Evolutionary conservation across 495 filamentous ascomycete species (phyloP).

Genomic region (Talaromyces thailandensis): DNA sequence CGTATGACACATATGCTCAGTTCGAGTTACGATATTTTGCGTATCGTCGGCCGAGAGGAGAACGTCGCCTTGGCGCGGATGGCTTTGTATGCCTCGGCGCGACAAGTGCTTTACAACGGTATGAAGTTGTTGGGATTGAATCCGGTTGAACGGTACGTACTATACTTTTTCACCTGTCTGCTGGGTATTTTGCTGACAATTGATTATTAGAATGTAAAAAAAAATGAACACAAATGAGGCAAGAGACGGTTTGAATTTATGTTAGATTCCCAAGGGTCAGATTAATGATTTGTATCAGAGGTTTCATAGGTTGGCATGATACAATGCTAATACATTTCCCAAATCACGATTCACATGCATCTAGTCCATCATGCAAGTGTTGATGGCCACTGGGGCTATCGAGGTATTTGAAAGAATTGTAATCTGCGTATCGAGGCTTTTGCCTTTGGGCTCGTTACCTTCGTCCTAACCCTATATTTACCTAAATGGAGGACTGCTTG

Average conservation of each 20-base stretch:
- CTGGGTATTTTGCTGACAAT: conserved; percentile 12
- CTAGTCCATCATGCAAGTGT: too few species aligned
- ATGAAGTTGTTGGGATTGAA: conserved; percentile 75
- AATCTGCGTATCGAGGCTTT: too few species aligned
- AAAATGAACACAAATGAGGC: neutral
- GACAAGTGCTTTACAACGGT: conserved; percentile 71
- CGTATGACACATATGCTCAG: conserved; percentile 80
- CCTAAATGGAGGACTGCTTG: too few species aligned
- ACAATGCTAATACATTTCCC: neutral
- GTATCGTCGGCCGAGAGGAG: conserved; percentile 65
- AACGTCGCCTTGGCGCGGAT: conserved; percentile 68
- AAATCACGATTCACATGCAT: neutral
- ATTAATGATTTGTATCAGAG: neutral
- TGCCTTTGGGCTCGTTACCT: too few species aligned
- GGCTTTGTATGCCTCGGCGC: conserved; percentile 72
- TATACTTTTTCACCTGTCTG: conserved; percentile 37
- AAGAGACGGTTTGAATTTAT: neutral
- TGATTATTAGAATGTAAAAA: conserved; percentile 1
- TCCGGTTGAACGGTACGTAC: conserved; percentile 56
- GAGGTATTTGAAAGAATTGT: too few species aligned
- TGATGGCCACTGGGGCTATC: too few species aligned
- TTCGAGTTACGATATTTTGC: conserved; percentile 73
- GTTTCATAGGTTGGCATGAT: neutral
- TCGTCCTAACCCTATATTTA: too few species aligned
- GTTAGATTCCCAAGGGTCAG: conserved; percentile 31